Conservation (phyloP, 192 early-diverging fungal genomes). For the Umbelopsis sp. region DNA sequence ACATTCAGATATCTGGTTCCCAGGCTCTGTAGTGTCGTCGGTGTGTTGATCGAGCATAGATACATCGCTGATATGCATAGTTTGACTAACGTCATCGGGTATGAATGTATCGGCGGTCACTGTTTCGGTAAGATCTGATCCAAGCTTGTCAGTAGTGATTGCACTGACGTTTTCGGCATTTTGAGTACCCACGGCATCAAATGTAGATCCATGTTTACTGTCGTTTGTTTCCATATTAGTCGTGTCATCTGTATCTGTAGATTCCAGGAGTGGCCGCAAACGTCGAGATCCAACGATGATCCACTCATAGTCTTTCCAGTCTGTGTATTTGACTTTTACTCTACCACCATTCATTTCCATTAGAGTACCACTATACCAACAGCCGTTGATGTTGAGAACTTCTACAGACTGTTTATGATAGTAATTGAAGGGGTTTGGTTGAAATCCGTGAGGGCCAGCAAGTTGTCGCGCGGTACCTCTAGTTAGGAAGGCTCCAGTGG, state of each 20-base stretch:
- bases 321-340: constrained; percentile 52
- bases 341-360: constrained; percentile 40
- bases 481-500: constrained; percentile 41
- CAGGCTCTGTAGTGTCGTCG: not conserved
- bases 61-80: too few species aligned
- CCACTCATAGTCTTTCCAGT: constrained; percentile 57
- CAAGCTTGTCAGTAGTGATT: not conserved
- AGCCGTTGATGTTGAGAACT: constrained; percentile 47
- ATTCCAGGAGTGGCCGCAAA: constrained; percentile 16
- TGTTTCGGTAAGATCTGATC: too few species aligned
- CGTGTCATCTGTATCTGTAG: not conserved
- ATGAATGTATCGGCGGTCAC: too few species aligned
- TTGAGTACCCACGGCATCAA: not conserved
- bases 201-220: not conserved
- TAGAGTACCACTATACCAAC: constrained; percentile 51
- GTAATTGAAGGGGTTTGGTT: constrained; percentile 43
- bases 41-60: too few species aligned
- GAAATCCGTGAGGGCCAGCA: constrained; percentile 20
- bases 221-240: not conserved
- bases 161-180: not conserved
- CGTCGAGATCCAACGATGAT: constrained; percentile 50
- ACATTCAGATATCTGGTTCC: not conserved
- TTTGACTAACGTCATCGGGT: too few species aligned
- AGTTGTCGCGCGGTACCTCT: constrained; percentile 40
- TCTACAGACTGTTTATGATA: constrained; percentile 40